Conservation (phyloP, 179 eudicot genomes). For the Camellia oleifera region DNA sequence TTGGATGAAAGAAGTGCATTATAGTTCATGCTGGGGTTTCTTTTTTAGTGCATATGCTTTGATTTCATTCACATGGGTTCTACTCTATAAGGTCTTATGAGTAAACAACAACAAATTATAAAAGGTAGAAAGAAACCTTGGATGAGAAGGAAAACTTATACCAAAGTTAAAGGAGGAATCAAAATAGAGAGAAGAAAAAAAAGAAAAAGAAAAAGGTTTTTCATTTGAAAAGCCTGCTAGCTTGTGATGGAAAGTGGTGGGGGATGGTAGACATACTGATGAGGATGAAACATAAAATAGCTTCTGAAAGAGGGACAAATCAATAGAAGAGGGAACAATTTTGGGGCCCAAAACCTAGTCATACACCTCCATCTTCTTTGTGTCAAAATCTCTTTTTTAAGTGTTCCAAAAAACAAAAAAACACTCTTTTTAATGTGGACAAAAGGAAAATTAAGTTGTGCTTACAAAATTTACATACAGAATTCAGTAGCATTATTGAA, state of each 20-base stretch:
- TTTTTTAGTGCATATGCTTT: background rate
- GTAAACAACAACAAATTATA: background rate
- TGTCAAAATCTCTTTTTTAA: slow-evolving; percentile 1
- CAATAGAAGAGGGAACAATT: slow-evolving; percentile 19
- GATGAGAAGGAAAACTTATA: slow-evolving; percentile 12
- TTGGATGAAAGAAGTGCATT: background rate
- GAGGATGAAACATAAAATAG: slow-evolving; percentile 28
- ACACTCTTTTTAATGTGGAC: too few species aligned
- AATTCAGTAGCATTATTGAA: too few species aligned
- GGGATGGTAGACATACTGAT: slow-evolving; percentile 25
- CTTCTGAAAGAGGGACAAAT: slow-evolving; percentile 30
- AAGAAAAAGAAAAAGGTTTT: background rate
- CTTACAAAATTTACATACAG: too few species aligned
- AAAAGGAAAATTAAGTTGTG: too few species aligned
- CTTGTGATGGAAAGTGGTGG: slow-evolving; percentile 8
- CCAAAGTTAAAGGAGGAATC: slow-evolving; percentile 1
- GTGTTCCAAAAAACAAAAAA: too few species aligned
- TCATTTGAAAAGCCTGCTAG: background rate
- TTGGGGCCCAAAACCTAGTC: slow-evolving; percentile 26
- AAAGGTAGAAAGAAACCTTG: slow-evolving; percentile 9
- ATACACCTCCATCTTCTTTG: slow-evolving; percentile 17
- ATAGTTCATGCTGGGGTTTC: background rate
- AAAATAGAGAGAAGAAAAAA: background rate
- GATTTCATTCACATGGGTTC: slow-evolving; percentile 7
- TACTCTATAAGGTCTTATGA: slow-evolving; percentile 1